Evolutionary conservation across 2,329 filamentous ascomycete genomes (phyloP).

Genomic region (Dendrostoma leiphaemia): DNA sequence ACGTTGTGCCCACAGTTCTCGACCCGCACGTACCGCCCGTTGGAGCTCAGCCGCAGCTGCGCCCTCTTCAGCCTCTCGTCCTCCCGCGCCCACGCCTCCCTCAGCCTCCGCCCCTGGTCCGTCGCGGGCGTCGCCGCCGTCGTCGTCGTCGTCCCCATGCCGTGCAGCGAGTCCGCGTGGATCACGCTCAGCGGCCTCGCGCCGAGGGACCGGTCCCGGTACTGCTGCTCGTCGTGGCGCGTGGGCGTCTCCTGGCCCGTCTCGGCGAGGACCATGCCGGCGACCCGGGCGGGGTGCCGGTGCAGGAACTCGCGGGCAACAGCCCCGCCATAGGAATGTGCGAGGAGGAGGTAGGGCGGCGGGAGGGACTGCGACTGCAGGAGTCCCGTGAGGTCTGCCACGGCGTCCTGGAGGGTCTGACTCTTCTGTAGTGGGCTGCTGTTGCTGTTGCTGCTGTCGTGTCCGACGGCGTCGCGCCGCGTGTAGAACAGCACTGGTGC

Average conservation of each 20-base stretch:
- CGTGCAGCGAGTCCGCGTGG: neutral
- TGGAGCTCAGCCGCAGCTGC: constrained; percentile 1
- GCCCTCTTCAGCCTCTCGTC: constrained; percentile 8
- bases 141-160: no score
- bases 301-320: constrained; percentile 3
- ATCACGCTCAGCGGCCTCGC: constrained; percentile 1
- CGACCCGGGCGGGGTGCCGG: neutral
- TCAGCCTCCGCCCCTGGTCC: neutral
- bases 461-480: neutral
- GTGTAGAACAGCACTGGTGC: neutral
- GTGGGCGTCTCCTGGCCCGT: constrained; percentile 5
- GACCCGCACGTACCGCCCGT: neutral
- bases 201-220: neutral
- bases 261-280: constrained; percentile 2
- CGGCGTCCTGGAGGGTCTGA: neutral
- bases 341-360: constrained; percentile 1
- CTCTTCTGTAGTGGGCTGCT: no score
- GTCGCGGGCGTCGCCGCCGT: no score
- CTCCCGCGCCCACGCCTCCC: neutral
- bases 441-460: no score
- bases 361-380: neutral
- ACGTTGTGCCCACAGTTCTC: neutral
- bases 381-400: neutral
- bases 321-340: constrained; percentile 3
- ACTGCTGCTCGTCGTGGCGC: neutral